phyloP scores from a whole-genome alignment of 495 filamentous ascomycete genomes.

The Pseudotulostoma volvatum region DNA sequence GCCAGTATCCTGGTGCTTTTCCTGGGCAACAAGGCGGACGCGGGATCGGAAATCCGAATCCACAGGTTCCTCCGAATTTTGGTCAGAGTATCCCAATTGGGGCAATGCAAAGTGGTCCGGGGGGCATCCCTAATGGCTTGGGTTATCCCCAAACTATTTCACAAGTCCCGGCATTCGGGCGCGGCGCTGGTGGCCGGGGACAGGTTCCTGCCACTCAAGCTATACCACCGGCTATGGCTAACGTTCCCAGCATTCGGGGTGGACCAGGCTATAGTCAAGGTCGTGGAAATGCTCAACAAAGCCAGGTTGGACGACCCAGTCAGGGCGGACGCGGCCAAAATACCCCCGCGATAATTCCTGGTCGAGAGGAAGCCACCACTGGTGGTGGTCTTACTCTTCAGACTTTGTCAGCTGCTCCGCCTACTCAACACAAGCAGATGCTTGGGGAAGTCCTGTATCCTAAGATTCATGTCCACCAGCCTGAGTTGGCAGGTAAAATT shows the following conservation, averaged over 20 bases:
- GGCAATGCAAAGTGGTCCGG: constrained; percentile 48
- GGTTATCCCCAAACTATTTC: constrained; percentile 46
- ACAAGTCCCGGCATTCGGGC: constrained; percentile 39
- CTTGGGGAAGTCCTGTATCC: constrained; percentile 94
- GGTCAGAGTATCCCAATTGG: constrained; percentile 60
- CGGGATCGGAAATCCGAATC: constrained; percentile 51
- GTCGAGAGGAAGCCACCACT: constrained; percentile 14
- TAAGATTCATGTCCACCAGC: constrained; percentile 87
- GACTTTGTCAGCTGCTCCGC: constrained; percentile 37
- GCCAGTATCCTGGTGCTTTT: constrained; percentile 65
- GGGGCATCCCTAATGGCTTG: constrained; percentile 38
- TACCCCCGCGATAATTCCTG: constrained; percentile 21
- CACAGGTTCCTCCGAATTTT: constrained; percentile 72
- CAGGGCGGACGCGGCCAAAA: constrained; percentile 23
- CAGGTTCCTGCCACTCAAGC: constrained; percentile 56
- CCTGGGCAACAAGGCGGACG: constrained; percentile 70
- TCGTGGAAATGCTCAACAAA: constrained; percentile 30
- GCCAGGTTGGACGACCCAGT: constrained; percentile 34
- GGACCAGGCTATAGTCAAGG: constrained; percentile 44
- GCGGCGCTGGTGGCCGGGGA: constrained; percentile 59
- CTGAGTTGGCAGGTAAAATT: constrained; percentile 94
- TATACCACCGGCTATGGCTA: constrained; percentile 47
- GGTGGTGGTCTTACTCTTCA: constrained; percentile 22
- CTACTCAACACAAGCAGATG: constrained; percentile 86
- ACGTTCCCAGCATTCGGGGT: constrained; percentile 49